phyloP scores from a whole-genome alignment of 768 basidiomycete genomes.

The Mycena maculata region DNA sequence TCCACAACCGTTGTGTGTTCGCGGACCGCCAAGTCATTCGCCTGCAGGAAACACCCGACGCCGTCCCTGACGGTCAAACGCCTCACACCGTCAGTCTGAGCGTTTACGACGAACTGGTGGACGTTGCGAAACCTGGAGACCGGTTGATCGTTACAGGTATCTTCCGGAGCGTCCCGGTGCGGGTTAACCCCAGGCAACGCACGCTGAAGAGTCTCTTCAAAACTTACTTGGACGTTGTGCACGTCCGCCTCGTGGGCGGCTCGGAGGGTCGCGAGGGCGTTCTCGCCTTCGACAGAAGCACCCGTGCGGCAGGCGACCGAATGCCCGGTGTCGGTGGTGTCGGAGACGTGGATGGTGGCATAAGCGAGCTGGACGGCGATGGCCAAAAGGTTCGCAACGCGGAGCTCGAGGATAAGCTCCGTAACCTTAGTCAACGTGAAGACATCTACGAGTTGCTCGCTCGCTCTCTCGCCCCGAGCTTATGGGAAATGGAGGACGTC shows the following conservation, averaged over 20 bases:
- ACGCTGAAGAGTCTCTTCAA: conserved; percentile 97
- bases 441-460: conserved; percentile 91
- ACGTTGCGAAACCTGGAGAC: conserved; percentile 96
- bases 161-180: conserved; percentile 94
- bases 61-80: conserved; percentile 97
- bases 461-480: conserved; percentile 90
- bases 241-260: conserved; percentile 82
- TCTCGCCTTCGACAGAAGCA: conserved; percentile 84
- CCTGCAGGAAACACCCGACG: conserved; percentile 97
- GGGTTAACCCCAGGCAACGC: conserved; percentile 91
- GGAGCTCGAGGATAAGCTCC: conserved; percentile 83
- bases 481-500: conserved; percentile 99
- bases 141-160: conserved; percentile 92
- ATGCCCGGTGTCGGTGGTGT: conserved; percentile 76
- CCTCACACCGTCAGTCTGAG: conserved; percentile 97
- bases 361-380: conserved; percentile 61
- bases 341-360: conserved; percentile 77
- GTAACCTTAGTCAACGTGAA: conserved; percentile 74
- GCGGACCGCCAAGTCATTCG: conserved; percentile 96
- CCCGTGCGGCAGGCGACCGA: conserved; percentile 76
- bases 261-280: conserved; percentile 61
- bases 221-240: conserved; percentile 96
- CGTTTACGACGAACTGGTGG: conserved; percentile 98
- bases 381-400: conserved; percentile 62
- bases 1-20: conserved; percentile 98